Conservation (phyloP, 2,329 filamentous ascomycete genomes). For the Dendryphion nanum region DNA sequence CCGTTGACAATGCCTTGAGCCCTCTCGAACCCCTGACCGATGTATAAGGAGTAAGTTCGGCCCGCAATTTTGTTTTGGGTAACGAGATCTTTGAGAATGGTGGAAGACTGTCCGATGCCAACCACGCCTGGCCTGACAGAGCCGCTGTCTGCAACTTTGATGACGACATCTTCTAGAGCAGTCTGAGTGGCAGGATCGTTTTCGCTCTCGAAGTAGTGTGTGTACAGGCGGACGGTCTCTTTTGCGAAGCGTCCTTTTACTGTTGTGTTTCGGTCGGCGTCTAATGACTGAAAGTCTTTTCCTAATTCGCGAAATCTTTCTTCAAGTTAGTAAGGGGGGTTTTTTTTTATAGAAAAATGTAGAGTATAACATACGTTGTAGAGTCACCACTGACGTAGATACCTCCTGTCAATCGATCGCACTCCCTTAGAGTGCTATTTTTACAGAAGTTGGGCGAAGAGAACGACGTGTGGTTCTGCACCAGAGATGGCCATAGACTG, state of each 20-base stretch:
- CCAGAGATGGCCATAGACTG: slow-evolving; percentile 44
- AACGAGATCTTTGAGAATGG: slow-evolving; percentile 39
- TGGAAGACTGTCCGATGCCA: slow-evolving; percentile 42
- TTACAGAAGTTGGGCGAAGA: slow-evolving; percentile 37
- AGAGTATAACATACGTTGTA: slow-evolving; percentile 27
- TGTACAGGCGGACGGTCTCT: slow-evolving; percentile 39
- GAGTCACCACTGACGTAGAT: slow-evolving; percentile 32
- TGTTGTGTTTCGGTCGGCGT: slow-evolving; percentile 18
- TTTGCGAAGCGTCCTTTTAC: slow-evolving; percentile 30
- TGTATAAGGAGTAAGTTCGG: slow-evolving; percentile 44
- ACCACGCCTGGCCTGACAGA: slow-evolving; percentile 33
- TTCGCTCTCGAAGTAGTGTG: slow-evolving; percentile 42
- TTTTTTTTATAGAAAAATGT: too few relatives aligned
- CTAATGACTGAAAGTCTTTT: slow-evolving; percentile 24
- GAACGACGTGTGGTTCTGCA: slow-evolving; percentile 44
- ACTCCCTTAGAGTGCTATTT: slow-evolving; percentile 35
- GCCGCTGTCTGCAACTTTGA: slow-evolving; percentile 35
- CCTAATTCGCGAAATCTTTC: slow-evolving; percentile 21
- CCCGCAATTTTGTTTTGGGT: slow-evolving; percentile 36
- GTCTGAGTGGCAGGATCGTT: slow-evolving; percentile 38
- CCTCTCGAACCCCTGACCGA: slow-evolving; percentile 42
- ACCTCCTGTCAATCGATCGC: slow-evolving; percentile 32
- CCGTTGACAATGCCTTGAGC: slow-evolving; percentile 44
- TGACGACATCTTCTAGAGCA: slow-evolving; percentile 31
- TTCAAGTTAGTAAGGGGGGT: too few relatives aligned